These are phyloP conservation scores for Termitomyces sp. DNA, from an alignment of 768 basidiomycete genomes.

Conservation along the genomic window DNA sequence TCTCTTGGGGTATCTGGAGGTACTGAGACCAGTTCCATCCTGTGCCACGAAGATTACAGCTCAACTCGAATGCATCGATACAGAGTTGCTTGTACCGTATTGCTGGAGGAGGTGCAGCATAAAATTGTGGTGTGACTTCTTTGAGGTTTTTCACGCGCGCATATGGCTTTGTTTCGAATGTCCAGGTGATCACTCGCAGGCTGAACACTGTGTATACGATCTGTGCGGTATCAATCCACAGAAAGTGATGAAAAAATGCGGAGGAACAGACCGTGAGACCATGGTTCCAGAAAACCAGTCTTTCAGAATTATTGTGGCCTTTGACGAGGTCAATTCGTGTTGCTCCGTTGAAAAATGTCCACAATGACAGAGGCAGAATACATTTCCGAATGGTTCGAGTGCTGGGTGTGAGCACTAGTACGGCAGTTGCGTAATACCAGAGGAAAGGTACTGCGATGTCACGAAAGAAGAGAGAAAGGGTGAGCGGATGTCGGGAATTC, in stretches of 20 bases:
- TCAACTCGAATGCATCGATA: slow-evolving; percentile 44
- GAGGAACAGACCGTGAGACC: slow-evolving; percentile 33
- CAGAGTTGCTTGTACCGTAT: slow-evolving; percentile 11
- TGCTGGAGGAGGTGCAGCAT: slow-evolving; percentile 4
- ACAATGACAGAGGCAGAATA: slow-evolving; percentile 43
- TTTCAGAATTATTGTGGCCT: slow-evolving; percentile 21
- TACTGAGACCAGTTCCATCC: slow-evolving; percentile 57
- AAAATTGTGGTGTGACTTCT: slow-evolving; percentile 8
- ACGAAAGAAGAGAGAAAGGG: slow-evolving; percentile 23
- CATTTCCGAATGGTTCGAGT: slow-evolving; percentile 38
- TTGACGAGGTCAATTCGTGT: slow-evolving; percentile 38
- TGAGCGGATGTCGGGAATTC: slow-evolving; percentile 28
- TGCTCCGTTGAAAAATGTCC: slow-evolving; percentile 33
- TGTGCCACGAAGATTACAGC: slow-evolving; percentile 45
- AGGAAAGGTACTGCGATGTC: slow-evolving; percentile 35
- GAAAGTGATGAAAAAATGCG: not conserved
- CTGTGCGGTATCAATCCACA: slow-evolving; percentile 18
- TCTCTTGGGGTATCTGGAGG: slow-evolving; percentile 34
- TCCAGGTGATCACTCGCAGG: slow-evolving; percentile 37
- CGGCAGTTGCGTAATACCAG: slow-evolving; percentile 44
- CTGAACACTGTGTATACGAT: slow-evolving; percentile 27
- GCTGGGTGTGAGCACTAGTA: slow-evolving; percentile 43
- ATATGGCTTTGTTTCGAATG: slow-evolving; percentile 29
- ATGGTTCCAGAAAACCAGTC: slow-evolving; percentile 37
- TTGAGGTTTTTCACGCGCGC: slow-evolving; percentile 17